Conservation (phyloP, 148 eudicot species). For the Silene uniflora region DNA sequence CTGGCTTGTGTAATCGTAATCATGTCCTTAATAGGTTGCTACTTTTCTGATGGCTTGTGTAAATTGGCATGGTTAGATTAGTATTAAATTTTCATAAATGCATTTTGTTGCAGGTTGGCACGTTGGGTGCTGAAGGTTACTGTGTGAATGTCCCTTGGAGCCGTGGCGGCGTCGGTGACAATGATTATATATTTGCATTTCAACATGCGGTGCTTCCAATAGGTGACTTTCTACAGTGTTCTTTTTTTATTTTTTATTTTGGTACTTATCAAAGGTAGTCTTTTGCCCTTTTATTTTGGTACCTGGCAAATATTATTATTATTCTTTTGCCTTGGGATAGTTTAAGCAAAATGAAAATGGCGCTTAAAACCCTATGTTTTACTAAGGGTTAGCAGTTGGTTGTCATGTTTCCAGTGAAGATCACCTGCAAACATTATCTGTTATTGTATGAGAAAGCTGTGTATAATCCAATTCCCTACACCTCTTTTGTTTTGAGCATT, state of each 20-base stretch:
- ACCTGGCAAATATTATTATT: background rate
- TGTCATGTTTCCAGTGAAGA: background rate
- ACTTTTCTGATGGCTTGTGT: background rate
- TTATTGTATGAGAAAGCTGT: background rate
- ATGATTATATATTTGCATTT: slow-evolving; percentile 86
- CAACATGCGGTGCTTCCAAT: slow-evolving; percentile 83
- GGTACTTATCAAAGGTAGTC: background rate
- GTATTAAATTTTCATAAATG: slow-evolving; percentile 4
- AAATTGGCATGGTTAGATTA: background rate
- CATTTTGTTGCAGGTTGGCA: slow-evolving; percentile 66
- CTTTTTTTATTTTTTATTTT: background rate
- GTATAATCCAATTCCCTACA: background rate
- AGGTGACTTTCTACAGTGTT: slow-evolving; percentile 42
- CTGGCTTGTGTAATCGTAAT: background rate
- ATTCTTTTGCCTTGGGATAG: background rate
- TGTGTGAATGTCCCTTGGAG: slow-evolving; percentile 97
- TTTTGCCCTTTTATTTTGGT: background rate
- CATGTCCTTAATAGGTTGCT: background rate
- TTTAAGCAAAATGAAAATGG: background rate
- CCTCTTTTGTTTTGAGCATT: background rate
- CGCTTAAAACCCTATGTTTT: background rate
- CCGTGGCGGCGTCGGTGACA: slow-evolving; percentile 87
- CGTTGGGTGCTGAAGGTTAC: slow-evolving; percentile 86
- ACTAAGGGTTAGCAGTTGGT: background rate
- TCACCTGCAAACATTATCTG: background rate